Evolutionary conservation across 345 rosid species (phyloP).

Genomic region (Iberis pinnata): DNA sequence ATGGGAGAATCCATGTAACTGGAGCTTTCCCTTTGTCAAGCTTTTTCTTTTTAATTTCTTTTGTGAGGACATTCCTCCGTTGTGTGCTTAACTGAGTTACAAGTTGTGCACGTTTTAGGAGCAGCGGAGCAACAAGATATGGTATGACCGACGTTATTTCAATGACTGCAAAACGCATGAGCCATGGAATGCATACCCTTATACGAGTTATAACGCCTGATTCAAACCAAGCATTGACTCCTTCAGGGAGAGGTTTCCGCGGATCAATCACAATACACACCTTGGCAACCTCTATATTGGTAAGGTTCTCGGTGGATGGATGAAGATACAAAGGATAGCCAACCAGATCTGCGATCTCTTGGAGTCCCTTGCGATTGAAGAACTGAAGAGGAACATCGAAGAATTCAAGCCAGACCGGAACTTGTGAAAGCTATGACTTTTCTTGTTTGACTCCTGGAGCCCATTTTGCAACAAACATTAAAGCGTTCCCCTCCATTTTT

Average conservation of each 20-base stretch:
- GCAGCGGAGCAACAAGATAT: neutral
- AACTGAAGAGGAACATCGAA: neutral
- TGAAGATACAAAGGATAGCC: neutral
- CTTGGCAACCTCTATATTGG: neutral
- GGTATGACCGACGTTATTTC: neutral
- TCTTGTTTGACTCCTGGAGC: neutral
- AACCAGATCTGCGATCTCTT: neutral
- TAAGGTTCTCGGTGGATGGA: neutral
- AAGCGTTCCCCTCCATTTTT: neutral
- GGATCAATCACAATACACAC: neutral
- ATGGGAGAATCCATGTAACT: too few species aligned
- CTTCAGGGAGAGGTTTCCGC: neutral
- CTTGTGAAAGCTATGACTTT: neutral
- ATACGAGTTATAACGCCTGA: neutral
- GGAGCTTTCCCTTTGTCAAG: neutral
- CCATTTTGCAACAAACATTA: neutral
- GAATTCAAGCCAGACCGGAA: neutral
- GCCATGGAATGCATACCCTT: neutral
- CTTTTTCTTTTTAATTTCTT: neutral
- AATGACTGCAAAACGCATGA: neutral
- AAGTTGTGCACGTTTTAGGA: neutral
- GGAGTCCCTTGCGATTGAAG: neutral
- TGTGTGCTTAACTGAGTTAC: neutral
- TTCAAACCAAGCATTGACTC: neutral
- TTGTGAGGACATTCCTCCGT: neutral